Percentiles rank a stretch among this genome's conserved stretches.
Conservation (phyloP, 1,284 basidiomycete genomes). For the Trametes sp. region DNA sequence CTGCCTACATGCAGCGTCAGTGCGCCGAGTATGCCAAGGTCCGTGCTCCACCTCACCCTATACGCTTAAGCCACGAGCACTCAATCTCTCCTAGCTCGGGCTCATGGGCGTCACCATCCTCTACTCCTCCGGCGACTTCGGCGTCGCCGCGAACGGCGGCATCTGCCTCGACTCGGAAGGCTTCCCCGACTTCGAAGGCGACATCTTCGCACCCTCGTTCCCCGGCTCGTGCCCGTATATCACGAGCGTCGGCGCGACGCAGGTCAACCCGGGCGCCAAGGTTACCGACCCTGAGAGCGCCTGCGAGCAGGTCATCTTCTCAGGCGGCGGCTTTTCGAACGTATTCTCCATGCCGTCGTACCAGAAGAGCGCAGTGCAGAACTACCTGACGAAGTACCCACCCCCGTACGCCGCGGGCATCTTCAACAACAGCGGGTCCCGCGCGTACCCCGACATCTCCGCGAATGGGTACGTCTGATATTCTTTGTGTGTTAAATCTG, state of each 20-base stretch:
- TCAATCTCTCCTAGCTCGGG: constrained; percentile 24
- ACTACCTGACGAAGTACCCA: constrained; percentile 43
- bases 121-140: constrained; percentile 35
- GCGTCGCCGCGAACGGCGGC: constrained; percentile 29
- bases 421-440: constrained; percentile 40
- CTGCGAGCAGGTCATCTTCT: constrained; percentile 45
- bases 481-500: not conserved
- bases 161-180: constrained; percentile 38
- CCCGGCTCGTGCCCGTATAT: constrained; percentile 60
- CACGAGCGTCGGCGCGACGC: constrained; percentile 66
- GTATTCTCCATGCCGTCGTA: constrained; percentile 51
- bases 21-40: constrained; percentile 57
- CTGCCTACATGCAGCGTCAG: constrained; percentile 49
- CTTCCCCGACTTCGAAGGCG: constrained; percentile 16
- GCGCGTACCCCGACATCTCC: constrained; percentile 57
- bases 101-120: constrained; percentile 35
- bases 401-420: constrained; percentile 46
- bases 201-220: constrained; percentile 37
- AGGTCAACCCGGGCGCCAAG: constrained; percentile 59
- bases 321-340: constrained; percentile 56
- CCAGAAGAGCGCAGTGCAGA: constrained; percentile 46
- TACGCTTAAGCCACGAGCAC: not conserved
- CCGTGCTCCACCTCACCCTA: not conserved
- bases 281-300: constrained; percentile 60
- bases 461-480: constrained; percentile 46